Base-by-base conservation (phyloP, 1,139 yeast species). In the Yamadazyma sp. region DNA sequence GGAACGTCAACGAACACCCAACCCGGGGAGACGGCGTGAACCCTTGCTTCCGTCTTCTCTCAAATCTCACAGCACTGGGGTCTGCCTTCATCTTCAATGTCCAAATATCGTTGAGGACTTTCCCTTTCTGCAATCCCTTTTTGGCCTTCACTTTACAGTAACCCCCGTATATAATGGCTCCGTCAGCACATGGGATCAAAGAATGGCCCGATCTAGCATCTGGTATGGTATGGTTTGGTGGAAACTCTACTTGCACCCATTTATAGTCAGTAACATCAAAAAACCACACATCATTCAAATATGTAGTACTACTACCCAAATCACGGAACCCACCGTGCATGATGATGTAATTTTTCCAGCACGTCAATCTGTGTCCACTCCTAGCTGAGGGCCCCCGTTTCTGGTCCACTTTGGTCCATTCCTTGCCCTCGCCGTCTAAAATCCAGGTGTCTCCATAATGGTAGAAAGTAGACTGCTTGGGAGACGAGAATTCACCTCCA, bases 401-500 rank as follows among this genome's bases (percentile, higher is more conserved):
- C 36, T 70, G 69, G 41, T 92, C 98, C 6, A 89, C 66, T 56
- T 89, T 89, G 17, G 87, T 74, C 98, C 98, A 92, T 62, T 89
- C 96, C 54, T 87, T 88, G 12, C 84, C 71, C 24, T 77, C 81
- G 1, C 91, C 78, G 54, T 92, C 98, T 45, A 92, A 67, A 39
- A 91, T 73, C 98, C 98, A 92, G 3, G 96, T 85, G 56, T 92
- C 98, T 15, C 96, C 94, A 59, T 88, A 92, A 62, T 92, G 98
- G 61, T 92, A 94, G 61, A 92, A 92, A 0, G 97, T 88, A 37
- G 89, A 82, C 61, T 92, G 98, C 56, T 91, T 92, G 2, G 98
- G 98, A 6, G 96, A 87, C 1, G 97, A 87, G 54, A 92, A 92
- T 62, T 92, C 98, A 50, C 98, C 98, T 38, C 98, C 98, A 66